A percentile compares a stretch with the other conserved stretches of the same genome.
Conservation (phyloP, 2,329 filamentous ascomycete species). For the Ophiognomonia clavigignenti-juglandacearum region DNA sequence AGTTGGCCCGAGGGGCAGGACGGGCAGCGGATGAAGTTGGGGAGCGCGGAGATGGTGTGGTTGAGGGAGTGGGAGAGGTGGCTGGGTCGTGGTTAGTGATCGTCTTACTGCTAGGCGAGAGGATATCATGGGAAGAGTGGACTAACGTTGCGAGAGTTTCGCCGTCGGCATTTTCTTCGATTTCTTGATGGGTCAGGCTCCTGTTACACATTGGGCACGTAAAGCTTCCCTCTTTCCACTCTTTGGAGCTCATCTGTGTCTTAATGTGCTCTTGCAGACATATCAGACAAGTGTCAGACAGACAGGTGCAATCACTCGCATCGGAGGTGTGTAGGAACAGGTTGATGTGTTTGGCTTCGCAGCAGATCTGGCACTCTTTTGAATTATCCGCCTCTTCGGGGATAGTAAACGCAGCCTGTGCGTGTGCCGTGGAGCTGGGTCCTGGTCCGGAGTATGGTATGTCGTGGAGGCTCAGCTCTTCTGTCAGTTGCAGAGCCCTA, state of each 20-base stretch:
- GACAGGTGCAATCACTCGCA: conserved; percentile 2
- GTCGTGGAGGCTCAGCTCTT: background rate
- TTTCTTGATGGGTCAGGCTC: background rate
- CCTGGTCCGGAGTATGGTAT: background rate
- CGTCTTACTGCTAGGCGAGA: too few relatives aligned
- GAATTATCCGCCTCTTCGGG: background rate
- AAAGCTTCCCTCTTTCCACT: conserved; percentile 1
- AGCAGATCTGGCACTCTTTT: conserved; percentile 6
- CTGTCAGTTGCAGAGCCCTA: conserved; percentile 2
- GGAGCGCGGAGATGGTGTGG: conserved; percentile 24
- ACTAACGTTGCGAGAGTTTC: conserved; percentile 2
- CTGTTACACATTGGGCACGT: conserved; percentile 6
- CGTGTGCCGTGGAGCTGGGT: background rate
- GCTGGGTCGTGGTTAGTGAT: too few relatives aligned
- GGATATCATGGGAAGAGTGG: too few relatives aligned
- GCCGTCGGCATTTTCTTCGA: conserved; percentile 6
- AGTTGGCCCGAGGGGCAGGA: conserved; percentile 39
- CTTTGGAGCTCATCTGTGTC: conserved; percentile 4
- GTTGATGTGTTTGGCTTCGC: background rate
- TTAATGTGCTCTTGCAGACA: conserved; percentile 5
- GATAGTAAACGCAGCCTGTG: too few relatives aligned
- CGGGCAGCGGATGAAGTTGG: conserved; percentile 37
- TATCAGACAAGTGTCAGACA: background rate
- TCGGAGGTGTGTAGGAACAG: background rate
- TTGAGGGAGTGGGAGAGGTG: conserved; percentile 1